Evolutionary conservation across 2,329 filamentous ascomycete genomes (phyloP), one percentile per base, ranked within the genome.

Genomic region (Pleomassaria siparia): DNA sequence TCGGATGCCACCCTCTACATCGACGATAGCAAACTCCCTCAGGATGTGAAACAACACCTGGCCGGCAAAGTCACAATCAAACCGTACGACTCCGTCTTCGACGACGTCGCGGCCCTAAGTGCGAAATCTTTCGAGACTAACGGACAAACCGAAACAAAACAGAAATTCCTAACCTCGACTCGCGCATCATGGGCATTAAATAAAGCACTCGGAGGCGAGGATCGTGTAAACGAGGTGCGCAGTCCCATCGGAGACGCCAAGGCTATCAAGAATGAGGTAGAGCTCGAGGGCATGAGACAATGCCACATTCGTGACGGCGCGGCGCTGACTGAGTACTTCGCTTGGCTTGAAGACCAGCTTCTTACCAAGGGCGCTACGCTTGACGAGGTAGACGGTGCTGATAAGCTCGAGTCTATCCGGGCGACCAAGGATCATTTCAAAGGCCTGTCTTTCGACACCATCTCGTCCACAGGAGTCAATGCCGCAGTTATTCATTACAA

Each of bases 401-500:
- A 96, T 67, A 95, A 95, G 73, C 80, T 99, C 2, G 90, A 96
- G 69, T 79, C 83, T 51, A 76, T 91, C 40, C 83, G 90, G 46
- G 80, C 81, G 28, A 83, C 83, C 63, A 79, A 84, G 47, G 76
- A 91, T 48, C 78, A 88, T 54, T 99, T 91, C 68, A 89, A 89
- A 41, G 94, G 94, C 5, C 79, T 97, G 13, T 96, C 91, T 0
- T 99, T 99, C 64, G 85, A 91, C 57, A 97, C 94, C 2, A 99
- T 99, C 51, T 97, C 92, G 0, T 95, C 91, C 0, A 96, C 91
- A 0, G 94, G 94, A 2, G 76, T 92, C 2, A 96, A 94, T 68
- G 94, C 91, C 48, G 94, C 94, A 4, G 82, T 99, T 11, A 99
- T 99, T 48, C 94, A 99, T 69, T 99, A 99, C 76, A 88, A 87